phyloP scores from a whole-genome alignment of 1,139 yeast species.

The Sugiyamaella pinicola region DNA sequence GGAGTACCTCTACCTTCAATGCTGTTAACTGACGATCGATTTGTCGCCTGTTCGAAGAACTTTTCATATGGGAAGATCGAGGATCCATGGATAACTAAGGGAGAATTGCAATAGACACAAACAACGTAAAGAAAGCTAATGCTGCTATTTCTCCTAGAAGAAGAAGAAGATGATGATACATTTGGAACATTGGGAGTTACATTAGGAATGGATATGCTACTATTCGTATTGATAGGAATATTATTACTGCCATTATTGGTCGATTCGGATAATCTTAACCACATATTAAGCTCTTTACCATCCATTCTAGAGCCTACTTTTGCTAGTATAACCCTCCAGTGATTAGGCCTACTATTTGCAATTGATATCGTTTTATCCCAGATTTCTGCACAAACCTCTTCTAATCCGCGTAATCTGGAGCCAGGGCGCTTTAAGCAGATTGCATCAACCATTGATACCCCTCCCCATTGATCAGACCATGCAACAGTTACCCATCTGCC shows the following conservation, averaged over 20 bases:
- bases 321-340: constrained; percentile 43
- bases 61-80: constrained; percentile 37
- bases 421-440: constrained; percentile 42
- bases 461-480: constrained; percentile 87
- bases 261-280: constrained; percentile 36
- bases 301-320: constrained; percentile 42
- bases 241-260: constrained; percentile 1
- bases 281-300: constrained; percentile 39
- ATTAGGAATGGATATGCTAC: neutral
- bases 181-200: neutral
- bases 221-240: neutral
- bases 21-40: constrained; percentile 6
- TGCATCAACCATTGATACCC: constrained; percentile 61
- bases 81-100: constrained; percentile 50
- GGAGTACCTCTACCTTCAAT: constrained; percentile 29
- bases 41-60: constrained; percentile 16
- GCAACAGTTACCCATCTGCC: constrained; percentile 84
- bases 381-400: constrained; percentile 58
- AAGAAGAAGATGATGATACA: constrained; percentile 1
- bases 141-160: constrained; percentile 42
- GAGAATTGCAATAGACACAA: constrained; percentile 67
- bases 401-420: constrained; percentile 44
- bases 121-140: constrained; percentile 70
- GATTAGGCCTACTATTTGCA: constrained; percentile 33
- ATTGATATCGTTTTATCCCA: constrained; percentile 56